phyloP scores from a whole-genome alignment of 306 rosid genomes.

The Glycine tomentella region DNA sequence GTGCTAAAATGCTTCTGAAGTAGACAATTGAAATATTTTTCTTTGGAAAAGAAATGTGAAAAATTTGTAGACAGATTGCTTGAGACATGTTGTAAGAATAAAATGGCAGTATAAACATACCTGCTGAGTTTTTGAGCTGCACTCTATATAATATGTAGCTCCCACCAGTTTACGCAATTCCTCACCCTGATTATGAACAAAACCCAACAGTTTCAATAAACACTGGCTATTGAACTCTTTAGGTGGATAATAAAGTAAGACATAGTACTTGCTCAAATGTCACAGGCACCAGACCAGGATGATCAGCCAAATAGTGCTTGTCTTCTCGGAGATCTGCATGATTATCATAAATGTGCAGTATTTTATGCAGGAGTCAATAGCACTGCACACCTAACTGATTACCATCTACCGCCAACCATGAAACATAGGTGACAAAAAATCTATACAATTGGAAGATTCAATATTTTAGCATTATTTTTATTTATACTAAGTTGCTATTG shows the following conservation, averaged over 20 bases:
- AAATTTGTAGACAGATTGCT: neutral
- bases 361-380: constrained; percentile 36
- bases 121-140: constrained; percentile 97
- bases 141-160: constrained; percentile 74
- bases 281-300: constrained; percentile 84
- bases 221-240: constrained; percentile 32
- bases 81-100: constrained; percentile 10
- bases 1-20: constrained; percentile 26
- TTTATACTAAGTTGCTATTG: constrained; percentile 10
- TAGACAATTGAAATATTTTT: constrained; percentile 27
- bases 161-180: constrained; percentile 86
- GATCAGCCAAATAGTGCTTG: constrained; percentile 80
- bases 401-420: neutral
- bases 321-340: constrained; percentile 82
- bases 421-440: neutral
- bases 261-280: constrained; percentile 71
- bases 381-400: constrained; percentile 4
- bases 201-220: constrained; percentile 32
- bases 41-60: neutral
- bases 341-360: constrained; percentile 19
- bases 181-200: constrained; percentile 67
- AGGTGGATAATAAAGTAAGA: constrained; percentile 27
- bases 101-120: constrained; percentile 47
- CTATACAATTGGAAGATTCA: constrained; percentile 12
- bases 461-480: neutral